Base-by-base conservation (phyloP, 352 stramenopile genomes). In the Globisporangium iwayamae region DNA sequence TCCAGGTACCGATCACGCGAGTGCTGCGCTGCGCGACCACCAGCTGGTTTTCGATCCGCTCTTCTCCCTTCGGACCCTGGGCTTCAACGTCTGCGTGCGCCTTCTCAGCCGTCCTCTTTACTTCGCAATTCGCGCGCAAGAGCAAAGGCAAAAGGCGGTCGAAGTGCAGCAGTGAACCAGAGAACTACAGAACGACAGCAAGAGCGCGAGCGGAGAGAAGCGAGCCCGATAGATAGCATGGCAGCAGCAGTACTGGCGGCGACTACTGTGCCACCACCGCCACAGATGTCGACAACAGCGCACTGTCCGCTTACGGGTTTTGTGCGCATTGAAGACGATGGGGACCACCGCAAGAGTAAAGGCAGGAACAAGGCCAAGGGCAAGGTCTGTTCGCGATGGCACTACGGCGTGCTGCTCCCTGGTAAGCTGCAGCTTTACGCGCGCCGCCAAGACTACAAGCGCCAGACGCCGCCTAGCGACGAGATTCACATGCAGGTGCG, bases 381-480 rank as follows among this genome's bases (percentile, higher is more conserved):
- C 16, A 69, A 81, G n/a, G 75, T 74, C 3, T 82, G 73, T 53
- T 83, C 77, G 13, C 75, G 78, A 56, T 86, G 78, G 78, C 78
- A 84, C 63, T 86, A 84, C 66, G 75, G 71, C 61, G 75, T 83
- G 39, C 63, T 86, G 50, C 67, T 70, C 18, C 69, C 69, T 18
- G 75, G 82, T 25, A 74, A 55, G 41, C 63, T 86, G 59, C 67
- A 76, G 59, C 69, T 86, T 10, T 86, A 86, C 66, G 81, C 71
- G 69, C 75, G 75, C 9, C 75, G 78, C 63, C 72, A 66, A 8
- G 78, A 86, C 65, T 86, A 86, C 72, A 86, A 84, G 69, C 78
- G 75, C 56, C 73, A 76, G 56, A 73, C 68, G 30, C 61, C 75
- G 46, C 78, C 78, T 16, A 70, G 82, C 61, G 72, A 83, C 36